Percentiles rank a stretch among this genome's conserved stretches.
Evolutionary conservation across 345 rosid genomes (phyloP).

Genomic region (Firmiana major): DNA sequence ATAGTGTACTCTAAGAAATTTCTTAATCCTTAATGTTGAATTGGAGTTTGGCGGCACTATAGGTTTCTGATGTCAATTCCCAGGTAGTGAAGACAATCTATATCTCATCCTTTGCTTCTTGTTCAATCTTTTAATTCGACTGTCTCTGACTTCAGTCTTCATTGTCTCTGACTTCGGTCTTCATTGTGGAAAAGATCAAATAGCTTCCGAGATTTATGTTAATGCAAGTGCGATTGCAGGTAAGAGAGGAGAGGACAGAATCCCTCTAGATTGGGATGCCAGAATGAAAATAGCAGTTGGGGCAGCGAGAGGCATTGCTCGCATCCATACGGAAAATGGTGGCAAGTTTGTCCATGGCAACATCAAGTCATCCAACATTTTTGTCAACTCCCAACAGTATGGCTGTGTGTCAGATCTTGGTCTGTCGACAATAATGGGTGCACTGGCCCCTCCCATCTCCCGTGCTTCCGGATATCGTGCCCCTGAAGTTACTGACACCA

Average conservation of each 20-base stretch:
- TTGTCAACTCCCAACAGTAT: conserved; percentile 54
- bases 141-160: background rate
- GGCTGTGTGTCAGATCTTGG: conserved; percentile 88
- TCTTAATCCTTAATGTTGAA: background rate
- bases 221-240: conserved; percentile 31
- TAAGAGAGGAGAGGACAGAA: conserved; percentile 57
- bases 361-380: conserved; percentile 86
- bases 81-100: background rate
- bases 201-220: too few species aligned
- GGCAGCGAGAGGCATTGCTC: conserved; percentile 78
- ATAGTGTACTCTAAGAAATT: background rate
- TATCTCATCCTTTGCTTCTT: background rate
- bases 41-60: background rate
- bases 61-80: background rate
- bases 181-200: too few species aligned
- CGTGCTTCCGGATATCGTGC: conserved; percentile 96
- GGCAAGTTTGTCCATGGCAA: conserved; percentile 89
- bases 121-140: background rate
- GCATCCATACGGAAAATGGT: conserved; percentile 60
- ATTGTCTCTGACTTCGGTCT: too few species aligned
- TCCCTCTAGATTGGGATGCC: conserved; percentile 76
- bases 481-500: conserved; percentile 88
- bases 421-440: conserved; percentile 66
- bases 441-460: conserved; percentile 68
- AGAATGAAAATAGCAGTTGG: conserved; percentile 80